phyloP scores from a whole-genome alignment of 768 basidiomycete species.

The Pisolithus microcarpus region DNA sequence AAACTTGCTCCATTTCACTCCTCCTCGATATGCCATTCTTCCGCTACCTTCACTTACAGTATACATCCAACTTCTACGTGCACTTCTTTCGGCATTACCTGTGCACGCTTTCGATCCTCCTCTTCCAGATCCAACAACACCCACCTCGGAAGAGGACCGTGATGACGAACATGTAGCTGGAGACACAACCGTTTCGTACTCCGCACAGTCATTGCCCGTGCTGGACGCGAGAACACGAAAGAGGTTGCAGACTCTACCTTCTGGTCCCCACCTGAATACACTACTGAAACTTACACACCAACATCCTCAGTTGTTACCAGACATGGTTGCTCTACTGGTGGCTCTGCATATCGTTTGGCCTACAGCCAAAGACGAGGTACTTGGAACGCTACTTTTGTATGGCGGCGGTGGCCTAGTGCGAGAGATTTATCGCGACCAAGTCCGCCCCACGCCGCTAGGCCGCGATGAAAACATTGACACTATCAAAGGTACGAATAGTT shows the following conservation, averaged over 20 bases:
- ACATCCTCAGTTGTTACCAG: conserved; percentile 32
- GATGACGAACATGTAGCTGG: conserved; percentile 33
- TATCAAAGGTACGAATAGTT: conserved; percentile 32
- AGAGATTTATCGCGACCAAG: conserved; percentile 65
- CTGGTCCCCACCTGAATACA: conserved; percentile 44
- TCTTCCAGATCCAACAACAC: conserved; percentile 11
- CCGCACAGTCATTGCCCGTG: conserved; percentile 26
- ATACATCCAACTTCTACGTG: conserved; percentile 49
- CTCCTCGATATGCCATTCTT: conserved; percentile 52
- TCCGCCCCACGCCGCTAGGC: conserved; percentile 59
- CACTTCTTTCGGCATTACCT: conserved; percentile 49
- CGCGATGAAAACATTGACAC: conserved; percentile 38
- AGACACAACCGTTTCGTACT: conserved; percentile 23
- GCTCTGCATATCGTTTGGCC: conserved; percentile 58
- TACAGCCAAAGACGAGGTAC: conserved; percentile 45
- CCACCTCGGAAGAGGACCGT: conserved; percentile 26
- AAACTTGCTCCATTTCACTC: conserved; percentile 59
- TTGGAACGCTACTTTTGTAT: conserved; percentile 46
- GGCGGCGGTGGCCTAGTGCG: conserved; percentile 60
- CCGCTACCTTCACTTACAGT: conserved; percentile 37
- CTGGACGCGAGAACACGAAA: conserved; percentile 56
- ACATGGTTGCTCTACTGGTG: conserved; percentile 53
- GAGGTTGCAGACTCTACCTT: conserved; percentile 53
- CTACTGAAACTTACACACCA: conserved; percentile 43
- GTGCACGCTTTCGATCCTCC: conserved; percentile 44